Conservation (phyloP, 768 basidiomycete species). For the Fomitopsis pulvina region DNA sequence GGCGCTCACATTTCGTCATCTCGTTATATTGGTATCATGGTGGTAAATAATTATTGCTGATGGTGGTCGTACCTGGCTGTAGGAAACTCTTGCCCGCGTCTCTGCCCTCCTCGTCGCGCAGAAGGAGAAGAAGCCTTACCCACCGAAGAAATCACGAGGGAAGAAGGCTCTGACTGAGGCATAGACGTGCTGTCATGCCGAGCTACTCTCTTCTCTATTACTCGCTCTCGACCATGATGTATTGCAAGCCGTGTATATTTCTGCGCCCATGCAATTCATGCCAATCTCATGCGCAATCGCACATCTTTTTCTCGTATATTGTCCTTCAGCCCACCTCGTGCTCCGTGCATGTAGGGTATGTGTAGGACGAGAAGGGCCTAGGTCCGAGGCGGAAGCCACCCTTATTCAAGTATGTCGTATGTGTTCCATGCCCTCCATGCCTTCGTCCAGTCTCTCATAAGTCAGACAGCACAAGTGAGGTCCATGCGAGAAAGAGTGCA, state of each 20-base stretch:
- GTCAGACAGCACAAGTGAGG: too few species aligned
- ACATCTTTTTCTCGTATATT: neutral
- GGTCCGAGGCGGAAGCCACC: too few species aligned
- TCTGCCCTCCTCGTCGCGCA: constrained; percentile 67
- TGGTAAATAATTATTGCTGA: constrained; percentile 8
- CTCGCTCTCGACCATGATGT: constrained; percentile 6
- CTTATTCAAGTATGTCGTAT: too few species aligned
- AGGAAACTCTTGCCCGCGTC: constrained; percentile 74
- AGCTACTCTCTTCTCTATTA: constrained; percentile 7
- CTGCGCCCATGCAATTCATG: constrained; percentile 14
- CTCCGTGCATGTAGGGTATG: too few species aligned
- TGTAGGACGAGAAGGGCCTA: too few species aligned
- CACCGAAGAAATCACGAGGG: constrained; percentile 66
- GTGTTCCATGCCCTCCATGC: too few species aligned
- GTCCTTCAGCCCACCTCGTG: too few species aligned
- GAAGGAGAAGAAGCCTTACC: constrained; percentile 61
- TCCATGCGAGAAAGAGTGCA: too few species aligned
- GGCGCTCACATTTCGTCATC: constrained; percentile 47
- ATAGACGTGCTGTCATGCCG: neutral
- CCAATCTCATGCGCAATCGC: constrained; percentile 7
- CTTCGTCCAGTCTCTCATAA: too few species aligned
- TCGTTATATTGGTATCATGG: constrained; percentile 9
- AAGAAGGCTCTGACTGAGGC: constrained; percentile 28
- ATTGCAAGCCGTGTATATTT: constrained; percentile 12
- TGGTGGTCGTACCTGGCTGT: neutral